phyloP scores from a whole-genome alignment of 2,329 filamentous ascomycete genomes.

The Talaromyces sp. region DNA sequence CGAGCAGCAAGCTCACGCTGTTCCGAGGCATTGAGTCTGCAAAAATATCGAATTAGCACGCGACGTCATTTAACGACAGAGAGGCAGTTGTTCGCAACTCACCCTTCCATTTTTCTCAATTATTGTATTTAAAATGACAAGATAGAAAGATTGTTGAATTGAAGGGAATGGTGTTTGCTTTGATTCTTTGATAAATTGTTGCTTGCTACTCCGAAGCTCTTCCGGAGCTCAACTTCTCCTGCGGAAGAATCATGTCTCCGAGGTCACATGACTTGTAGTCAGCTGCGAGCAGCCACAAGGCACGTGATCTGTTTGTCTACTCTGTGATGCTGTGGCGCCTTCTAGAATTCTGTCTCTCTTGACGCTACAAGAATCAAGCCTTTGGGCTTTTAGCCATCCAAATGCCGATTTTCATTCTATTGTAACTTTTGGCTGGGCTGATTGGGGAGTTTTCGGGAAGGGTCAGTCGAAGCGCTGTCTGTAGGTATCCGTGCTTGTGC shows the following conservation, averaged over 20 bases:
- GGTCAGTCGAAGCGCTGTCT: neutral
- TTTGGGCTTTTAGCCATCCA: neutral
- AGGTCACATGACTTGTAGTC: neutral
- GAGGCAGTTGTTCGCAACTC: neutral
- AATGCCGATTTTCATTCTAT: neutral
- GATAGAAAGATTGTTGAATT: neutral
- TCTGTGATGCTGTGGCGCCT: neutral
- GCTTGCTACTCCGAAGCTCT: neutral
- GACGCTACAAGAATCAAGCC: neutral
- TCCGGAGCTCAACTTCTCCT: slow-evolving; percentile 8
- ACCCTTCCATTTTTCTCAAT: slow-evolving; percentile 19
- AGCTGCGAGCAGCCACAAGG: neutral
- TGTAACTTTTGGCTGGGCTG: neutral
- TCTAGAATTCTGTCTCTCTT: neutral
- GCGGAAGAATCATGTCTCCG: slow-evolving; percentile 9
- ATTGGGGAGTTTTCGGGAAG: neutral
- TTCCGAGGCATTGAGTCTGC: slow-evolving; percentile 71
- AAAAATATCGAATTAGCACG: slow-evolving; percentile 15
- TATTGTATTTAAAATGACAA: neutral
- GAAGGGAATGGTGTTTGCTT: neutral
- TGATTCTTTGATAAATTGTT: neutral
- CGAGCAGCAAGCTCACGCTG: slow-evolving; percentile 90
- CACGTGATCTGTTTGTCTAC: neutral
- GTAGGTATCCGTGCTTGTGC: neutral
- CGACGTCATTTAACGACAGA: slow-evolving; percentile 5